These are phyloP conservation scores for Trametes villosa DNA, from an alignment of 768 basidiomycete genomes.

Conservation along the genomic window DNA sequence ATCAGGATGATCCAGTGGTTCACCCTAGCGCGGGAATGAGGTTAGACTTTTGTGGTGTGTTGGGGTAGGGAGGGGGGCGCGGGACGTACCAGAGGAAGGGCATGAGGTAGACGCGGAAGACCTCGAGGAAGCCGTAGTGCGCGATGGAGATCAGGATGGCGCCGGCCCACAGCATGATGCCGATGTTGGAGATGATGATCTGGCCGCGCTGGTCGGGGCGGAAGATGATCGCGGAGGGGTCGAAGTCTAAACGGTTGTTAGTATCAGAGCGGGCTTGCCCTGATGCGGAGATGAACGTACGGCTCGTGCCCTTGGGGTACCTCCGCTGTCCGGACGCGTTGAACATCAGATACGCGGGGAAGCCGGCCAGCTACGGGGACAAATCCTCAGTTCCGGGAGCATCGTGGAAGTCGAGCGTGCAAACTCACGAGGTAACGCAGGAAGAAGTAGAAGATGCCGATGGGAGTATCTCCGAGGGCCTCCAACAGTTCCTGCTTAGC, in stretches of 20 bases:
- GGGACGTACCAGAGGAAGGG: slow-evolving; percentile 86
- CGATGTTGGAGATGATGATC: slow-evolving; percentile 82
- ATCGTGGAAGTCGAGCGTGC: not conserved
- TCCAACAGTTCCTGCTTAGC: slow-evolving; percentile 79
- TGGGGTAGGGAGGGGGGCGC: not conserved
- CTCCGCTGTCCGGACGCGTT: slow-evolving; percentile 87
- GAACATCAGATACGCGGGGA: slow-evolving; percentile 78
- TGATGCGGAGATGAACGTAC: slow-evolving; percentile 52
- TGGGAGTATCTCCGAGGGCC: slow-evolving; percentile 89
- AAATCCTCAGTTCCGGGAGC: not conserved
- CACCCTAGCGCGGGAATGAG: slow-evolving; percentile 47
- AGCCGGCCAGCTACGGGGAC: slow-evolving; percentile 66
- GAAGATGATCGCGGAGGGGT: slow-evolving; percentile 79
- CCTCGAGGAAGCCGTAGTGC: slow-evolving; percentile 66
- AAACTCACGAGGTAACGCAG: slow-evolving; percentile 62
- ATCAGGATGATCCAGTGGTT: slow-evolving; percentile 97
- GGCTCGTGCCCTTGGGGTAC: slow-evolving; percentile 81
- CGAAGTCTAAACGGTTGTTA: slow-evolving; percentile 59
- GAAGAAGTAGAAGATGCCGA: slow-evolving; percentile 60
- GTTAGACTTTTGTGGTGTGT: not conserved
- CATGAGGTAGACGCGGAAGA: slow-evolving; percentile 80
- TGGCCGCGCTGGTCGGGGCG: slow-evolving; percentile 75
- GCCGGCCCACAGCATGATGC: slow-evolving; percentile 74
- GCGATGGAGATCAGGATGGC: slow-evolving; percentile 59
- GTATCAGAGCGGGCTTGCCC: too few species aligned